Percentiles rank a stretch among this genome's conserved stretches.
Evolutionary conservation across 2,329 filamentous ascomycete genomes (phyloP).

Genomic region (Trichoderma sp.): DNA sequence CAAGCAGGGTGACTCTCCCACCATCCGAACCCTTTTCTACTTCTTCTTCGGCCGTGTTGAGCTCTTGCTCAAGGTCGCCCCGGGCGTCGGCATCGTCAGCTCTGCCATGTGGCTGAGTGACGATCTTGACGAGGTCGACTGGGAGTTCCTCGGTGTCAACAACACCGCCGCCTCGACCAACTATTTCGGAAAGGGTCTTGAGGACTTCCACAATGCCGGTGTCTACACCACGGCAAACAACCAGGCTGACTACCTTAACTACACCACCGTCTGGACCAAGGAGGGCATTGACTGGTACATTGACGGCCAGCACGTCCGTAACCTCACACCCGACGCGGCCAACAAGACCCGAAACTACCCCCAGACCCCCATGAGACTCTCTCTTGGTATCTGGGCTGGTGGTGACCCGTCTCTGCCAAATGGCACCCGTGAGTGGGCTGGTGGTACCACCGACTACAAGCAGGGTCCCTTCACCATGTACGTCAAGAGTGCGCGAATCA

Average conservation of each 20-base stretch:
- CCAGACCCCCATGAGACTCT: conserved; percentile 72
- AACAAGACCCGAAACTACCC: conserved; percentile 64
- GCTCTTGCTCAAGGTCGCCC: conserved; percentile 71
- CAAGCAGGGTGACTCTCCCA: conserved; percentile 71
- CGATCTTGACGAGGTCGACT: conserved; percentile 83
- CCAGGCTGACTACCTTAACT: conserved; percentile 66
- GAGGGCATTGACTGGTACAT: conserved; percentile 66
- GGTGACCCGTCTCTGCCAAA: conserved; percentile 53
- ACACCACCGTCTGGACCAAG: conserved; percentile 70
- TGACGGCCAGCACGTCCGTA: conserved; percentile 64
- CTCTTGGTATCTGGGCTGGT: conserved; percentile 64
- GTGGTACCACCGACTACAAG: conserved; percentile 63
- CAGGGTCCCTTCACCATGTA: conserved; percentile 70
- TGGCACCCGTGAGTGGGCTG: conserved; percentile 66
- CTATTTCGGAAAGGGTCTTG: conserved; percentile 73
- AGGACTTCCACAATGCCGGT: conserved; percentile 60
- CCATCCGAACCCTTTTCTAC: conserved; percentile 75
- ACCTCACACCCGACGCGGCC: conserved; percentile 58
- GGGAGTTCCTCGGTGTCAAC: conserved; percentile 74
- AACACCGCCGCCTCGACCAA: conserved; percentile 63
- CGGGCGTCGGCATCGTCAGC: conserved; percentile 73
- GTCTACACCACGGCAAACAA: conserved; percentile 55
- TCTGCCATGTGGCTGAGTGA: conserved; percentile 81
- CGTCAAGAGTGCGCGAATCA: conserved; percentile 56
- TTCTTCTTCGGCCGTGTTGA: conserved; percentile 83